phyloP scores from a whole-genome alignment of 495 filamentous ascomycete genomes.

The Trichoderma reesei region DNA sequence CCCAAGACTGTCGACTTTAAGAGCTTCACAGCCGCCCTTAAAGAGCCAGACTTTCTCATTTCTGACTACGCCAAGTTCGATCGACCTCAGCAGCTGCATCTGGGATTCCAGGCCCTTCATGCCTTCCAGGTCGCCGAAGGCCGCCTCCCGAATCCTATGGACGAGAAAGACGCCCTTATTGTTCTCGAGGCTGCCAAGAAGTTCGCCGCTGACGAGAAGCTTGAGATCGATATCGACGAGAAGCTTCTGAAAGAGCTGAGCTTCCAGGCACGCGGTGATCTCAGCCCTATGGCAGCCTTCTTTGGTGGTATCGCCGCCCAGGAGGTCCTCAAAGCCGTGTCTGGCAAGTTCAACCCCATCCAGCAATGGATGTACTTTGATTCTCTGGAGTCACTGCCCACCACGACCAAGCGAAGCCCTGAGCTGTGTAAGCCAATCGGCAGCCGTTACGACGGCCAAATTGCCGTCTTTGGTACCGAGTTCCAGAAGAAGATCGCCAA shows the following conservation, averaged over 20 bases:
- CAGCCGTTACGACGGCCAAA: slow-evolving; percentile 89
- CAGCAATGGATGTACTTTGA: slow-evolving; percentile 96
- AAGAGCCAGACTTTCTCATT: slow-evolving; percentile 78
- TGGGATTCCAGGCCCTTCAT: slow-evolving; percentile 88
- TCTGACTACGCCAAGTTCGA: slow-evolving; percentile 98
- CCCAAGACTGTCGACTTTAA: slow-evolving; percentile 90
- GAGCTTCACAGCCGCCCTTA: slow-evolving; percentile 60
- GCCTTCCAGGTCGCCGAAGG: slow-evolving; percentile 64
- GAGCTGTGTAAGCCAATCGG: slow-evolving; percentile 76
- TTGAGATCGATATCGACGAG: slow-evolving; percentile 73
- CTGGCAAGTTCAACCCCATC: slow-evolving; percentile 92
- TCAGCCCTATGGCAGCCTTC: slow-evolving; percentile 87
- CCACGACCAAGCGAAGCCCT: slow-evolving; percentile 62
- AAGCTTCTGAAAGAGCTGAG: slow-evolving; percentile 89
- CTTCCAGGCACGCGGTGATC: slow-evolving; percentile 88
- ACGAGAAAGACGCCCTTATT: slow-evolving; percentile 72
- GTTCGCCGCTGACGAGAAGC: slow-evolving; percentile 60
- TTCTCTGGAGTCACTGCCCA: slow-evolving; percentile 86
- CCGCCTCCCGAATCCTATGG: slow-evolving; percentile 70
- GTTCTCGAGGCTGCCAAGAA: slow-evolving; percentile 61
- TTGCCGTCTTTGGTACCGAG: slow-evolving; percentile 89
- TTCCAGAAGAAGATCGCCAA: slow-evolving; percentile 91
- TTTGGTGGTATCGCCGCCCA: slow-evolving; percentile 94
- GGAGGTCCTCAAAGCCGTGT: slow-evolving; percentile 94
- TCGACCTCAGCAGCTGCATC: slow-evolving; percentile 79